phyloP scores from a whole-genome alignment of 2,329 filamentous ascomycete genomes.

The Aspergillus aculeatus region DNA sequence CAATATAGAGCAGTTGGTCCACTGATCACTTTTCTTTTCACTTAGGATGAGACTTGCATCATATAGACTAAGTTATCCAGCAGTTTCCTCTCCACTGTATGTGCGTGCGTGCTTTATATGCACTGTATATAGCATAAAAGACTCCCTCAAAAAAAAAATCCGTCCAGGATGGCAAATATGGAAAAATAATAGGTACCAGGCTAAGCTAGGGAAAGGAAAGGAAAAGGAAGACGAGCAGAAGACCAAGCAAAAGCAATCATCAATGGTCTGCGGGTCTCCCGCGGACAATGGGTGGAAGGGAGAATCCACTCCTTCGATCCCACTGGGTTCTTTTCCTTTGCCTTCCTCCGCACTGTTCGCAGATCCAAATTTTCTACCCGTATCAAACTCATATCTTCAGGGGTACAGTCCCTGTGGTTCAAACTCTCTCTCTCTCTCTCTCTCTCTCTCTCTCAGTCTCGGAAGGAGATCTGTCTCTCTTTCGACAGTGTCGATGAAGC shows the following conservation, averaged over 20 bases:
- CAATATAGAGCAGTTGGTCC: not conserved
- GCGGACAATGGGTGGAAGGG: not conserved
- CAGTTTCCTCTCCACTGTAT: not conserved
- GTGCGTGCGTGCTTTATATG: too few relatives aligned
- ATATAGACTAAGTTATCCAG: not conserved
- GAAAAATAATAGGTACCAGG: too few relatives aligned
- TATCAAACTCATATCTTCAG: not conserved
- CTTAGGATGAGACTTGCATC: not conserved
- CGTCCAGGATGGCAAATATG: too few relatives aligned
- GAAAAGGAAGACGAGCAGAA: not conserved
- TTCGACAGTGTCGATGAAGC: not conserved
- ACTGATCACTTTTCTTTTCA: not conserved
- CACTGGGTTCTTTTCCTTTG: constrained; percentile 1
- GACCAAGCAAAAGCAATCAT: not conserved
- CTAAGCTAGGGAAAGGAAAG: not conserved
- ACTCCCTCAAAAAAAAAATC: too few relatives aligned
- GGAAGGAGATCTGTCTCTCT: too few relatives aligned
- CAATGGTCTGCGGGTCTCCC: not conserved
- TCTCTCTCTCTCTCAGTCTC: too few relatives aligned
- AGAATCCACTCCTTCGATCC: constrained; percentile 11
- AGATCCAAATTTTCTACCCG: constrained; percentile 25
- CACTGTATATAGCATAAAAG: too few relatives aligned
- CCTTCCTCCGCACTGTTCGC: constrained; percentile 25
- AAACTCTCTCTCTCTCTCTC: too few relatives aligned
- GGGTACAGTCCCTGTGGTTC: not conserved